Base-by-base conservation (phyloP, 495 filamentous ascomycete genomes). In the Aspergillus mulundensis region DNA sequence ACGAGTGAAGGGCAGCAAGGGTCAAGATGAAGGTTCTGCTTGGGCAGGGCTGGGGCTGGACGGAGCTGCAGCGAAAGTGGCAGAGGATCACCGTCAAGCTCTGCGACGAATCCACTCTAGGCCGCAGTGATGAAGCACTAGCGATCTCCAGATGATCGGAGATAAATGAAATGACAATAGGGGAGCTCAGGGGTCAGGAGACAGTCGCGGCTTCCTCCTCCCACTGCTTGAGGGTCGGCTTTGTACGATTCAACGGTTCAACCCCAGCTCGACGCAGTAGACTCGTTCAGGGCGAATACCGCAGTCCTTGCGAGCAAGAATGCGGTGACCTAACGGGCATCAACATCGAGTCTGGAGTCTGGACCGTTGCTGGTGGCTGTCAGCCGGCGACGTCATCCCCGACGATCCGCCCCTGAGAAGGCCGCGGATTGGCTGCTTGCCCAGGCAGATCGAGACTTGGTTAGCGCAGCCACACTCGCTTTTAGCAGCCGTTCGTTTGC, bases 341-440 rank as follows among this genome's bases (percentile, higher is more conserved):
- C 11, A 21, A 21, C 14, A 47, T n/a, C n/a, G n/a, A n/a, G n/a
- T n/a, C n/a, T n/a, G 15, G 15, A 48, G 25, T 34, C 45, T 25
- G 45, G 25, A 48, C 45, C 44, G 15, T 25, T 46, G 23, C 21
- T 36, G 32, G 44, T 24, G 23, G 44, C 23, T 46, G 24, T 28
- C 20, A 40, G 28, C 30, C 43, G 8, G 18, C 41, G 44, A 55
- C 44, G 53, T 56, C 53, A 56, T 50, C 6, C 44, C 21, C 42
- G 28, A 18, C 20, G 41, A 50, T 45, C 34, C 11, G 18, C 19
- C 52, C 43, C 24, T 32, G 18, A 1, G 20, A 39, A 50, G 2
- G 1, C 12, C 16, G 18, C 16, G 12, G 2, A 50, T 50, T 50
- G 46, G 46, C 46, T 5, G 38, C 5, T 36, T 2, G 2, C 5